Conservation (phyloP, 768 basidiomycete species). For the Boletus tylopilopsis region DNA sequence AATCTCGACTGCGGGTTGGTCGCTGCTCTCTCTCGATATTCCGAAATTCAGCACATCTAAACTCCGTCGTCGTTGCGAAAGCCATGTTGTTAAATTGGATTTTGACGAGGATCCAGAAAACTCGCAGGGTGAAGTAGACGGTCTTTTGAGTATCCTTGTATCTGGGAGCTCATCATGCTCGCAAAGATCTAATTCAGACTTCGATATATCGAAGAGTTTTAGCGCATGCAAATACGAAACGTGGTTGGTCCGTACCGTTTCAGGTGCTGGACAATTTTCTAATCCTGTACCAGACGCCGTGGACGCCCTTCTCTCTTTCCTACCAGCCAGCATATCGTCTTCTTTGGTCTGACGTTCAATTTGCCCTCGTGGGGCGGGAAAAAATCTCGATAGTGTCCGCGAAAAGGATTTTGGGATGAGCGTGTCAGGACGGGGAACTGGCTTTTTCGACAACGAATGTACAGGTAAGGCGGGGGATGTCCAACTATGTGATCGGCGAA, state of each 20-base stretch:
- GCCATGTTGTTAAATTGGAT: neutral
- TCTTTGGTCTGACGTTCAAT: neutral
- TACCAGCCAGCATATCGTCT: neutral
- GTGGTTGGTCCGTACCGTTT: slow-evolving; percentile 11
- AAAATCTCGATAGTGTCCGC: neutral
- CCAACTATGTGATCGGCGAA: neutral
- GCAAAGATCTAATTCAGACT: slow-evolving; percentile 1
- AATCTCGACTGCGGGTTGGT: neutral
- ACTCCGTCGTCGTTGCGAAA: neutral
- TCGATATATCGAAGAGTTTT: slow-evolving; percentile 17
- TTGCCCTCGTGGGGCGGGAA: neutral
- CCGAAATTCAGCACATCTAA: neutral
- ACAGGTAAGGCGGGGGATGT: neutral
- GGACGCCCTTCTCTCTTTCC: neutral
- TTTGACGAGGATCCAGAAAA: neutral
- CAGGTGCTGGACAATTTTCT: neutral
- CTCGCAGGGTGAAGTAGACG: neutral
- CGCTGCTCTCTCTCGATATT: neutral
- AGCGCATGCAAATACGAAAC: slow-evolving; percentile 22
- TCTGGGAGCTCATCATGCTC: neutral
- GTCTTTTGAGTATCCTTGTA: neutral
- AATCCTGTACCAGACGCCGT: neutral
- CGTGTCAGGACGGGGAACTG: neutral
- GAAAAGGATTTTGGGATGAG: neutral
- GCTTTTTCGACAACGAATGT: neutral